These are phyloP conservation scores for slime mould (Dictyostelium discoideum) DNA, from an alignment of 78 protist genomes.

Conservation along the genomic window DNA sequence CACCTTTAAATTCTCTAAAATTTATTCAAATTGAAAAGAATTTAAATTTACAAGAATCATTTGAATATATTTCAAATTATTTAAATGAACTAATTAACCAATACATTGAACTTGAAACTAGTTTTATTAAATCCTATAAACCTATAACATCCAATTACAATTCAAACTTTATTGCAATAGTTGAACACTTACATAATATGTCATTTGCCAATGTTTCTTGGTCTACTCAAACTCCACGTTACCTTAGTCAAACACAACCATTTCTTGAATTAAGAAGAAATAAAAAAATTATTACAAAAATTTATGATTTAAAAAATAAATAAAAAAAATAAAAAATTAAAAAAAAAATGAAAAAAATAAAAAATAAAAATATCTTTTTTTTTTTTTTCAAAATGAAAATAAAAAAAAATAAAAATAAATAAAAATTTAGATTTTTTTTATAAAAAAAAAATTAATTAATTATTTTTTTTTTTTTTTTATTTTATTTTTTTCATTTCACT, in stretches of 20 bases:
- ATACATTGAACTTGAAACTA: background rate
- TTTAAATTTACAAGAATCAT: background rate
- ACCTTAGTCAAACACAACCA: background rate
- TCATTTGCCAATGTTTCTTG: background rate
- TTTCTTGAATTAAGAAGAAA: background rate
- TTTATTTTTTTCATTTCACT: background rate
- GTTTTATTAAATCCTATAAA: background rate
- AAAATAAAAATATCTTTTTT: too few species aligned
- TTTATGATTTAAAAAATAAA: background rate
- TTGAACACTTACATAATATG: background rate
- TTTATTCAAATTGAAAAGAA: background rate
- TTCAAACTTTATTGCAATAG: background rate
- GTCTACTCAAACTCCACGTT: background rate
- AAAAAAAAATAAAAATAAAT: too few species aligned
- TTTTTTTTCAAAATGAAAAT: too few species aligned
- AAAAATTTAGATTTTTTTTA: too few species aligned
- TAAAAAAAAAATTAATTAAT: too few species aligned
- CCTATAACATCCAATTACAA: background rate
- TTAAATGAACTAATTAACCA: background rate
- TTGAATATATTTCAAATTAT: background rate
- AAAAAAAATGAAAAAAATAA: too few species aligned
- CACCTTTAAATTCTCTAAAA: background rate
- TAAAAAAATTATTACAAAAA: background rate
- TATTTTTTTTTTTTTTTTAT: too few species aligned
- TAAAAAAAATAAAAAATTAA: too few species aligned